Evolutionary conservation across 805 yeast genomes (phyloP), one percentile per base, ranked within the genome.

Genomic region (Candida insectalens): DNA sequence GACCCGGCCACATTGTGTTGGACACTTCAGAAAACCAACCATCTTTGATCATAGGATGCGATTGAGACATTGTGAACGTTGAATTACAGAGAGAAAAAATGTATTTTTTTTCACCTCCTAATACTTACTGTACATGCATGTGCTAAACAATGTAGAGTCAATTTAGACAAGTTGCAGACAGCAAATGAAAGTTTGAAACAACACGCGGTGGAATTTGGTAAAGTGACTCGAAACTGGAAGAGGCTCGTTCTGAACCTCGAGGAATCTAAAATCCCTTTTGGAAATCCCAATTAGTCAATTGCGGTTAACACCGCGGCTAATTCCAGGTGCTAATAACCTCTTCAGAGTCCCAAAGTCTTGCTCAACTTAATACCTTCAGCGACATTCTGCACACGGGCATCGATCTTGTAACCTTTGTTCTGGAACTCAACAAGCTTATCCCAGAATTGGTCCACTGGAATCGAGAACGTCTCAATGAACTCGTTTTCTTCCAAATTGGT

Each of bases 1-100:
- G 95, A 45, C 98, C 98, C 20, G 98, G 97, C 94, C 96, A 89
- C 84, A 85, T 82, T 55, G 94, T 83, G 60, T 88, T 84, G 46
- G 95, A 83, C 58, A 83, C 69, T 62, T 89, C 98, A 51, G 89
- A 77, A 66, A 89, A 89, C 98, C 98, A 89, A 53, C 96, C 96
- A 61, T 92, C 87, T 55, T 69, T 68, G 50, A 71, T 62, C 34
- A 71, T 57, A 23, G 77, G 77, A 59, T 72, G 77, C 30, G 76
- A 57, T 39, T 71, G 62, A 13, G 12, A 7, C 28, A 25, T 25
- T 6, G 28, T 25, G 7, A 8, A 21, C 10, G n/a, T n/a, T n/a
- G n/a, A n/a, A n/a, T n/a, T n/a, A n/a, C n/a, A n/a, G n/a, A n/a
- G n/a, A n/a, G n/a, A n/a, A n/a, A n/a, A n/a, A n/a, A n/a, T n/a